Percentiles rank a stretch among this genome's conserved stretches.
Evolutionary conservation across 2,329 filamentous ascomycete species (phyloP).

Genomic region (Alternaria angustiovoidea): DNA sequence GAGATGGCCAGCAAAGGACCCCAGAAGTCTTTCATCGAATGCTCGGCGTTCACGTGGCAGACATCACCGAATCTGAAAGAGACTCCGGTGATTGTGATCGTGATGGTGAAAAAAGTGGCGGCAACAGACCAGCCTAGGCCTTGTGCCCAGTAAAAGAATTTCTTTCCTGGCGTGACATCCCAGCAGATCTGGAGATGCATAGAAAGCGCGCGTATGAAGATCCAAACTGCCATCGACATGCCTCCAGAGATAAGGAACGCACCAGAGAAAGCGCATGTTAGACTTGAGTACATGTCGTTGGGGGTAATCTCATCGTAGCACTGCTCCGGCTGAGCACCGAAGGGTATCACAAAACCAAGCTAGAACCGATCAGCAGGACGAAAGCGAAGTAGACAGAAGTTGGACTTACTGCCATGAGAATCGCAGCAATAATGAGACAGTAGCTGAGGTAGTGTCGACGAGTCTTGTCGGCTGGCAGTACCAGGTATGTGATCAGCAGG

Average conservation of each 20-base stretch:
- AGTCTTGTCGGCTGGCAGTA: constrained; percentile 86
- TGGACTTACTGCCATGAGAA: constrained; percentile 77
- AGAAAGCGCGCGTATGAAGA: constrained; percentile 87
- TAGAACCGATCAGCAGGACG: constrained; percentile 50
- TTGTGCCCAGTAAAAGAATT: constrained; percentile 88
- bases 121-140: constrained; percentile 85
- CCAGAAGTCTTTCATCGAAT: constrained; percentile 88
- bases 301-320: constrained; percentile 93
- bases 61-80: constrained; percentile 92
- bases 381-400: not conserved
- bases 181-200: constrained; percentile 98
- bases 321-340: constrained; percentile 78
- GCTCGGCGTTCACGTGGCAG: constrained; percentile 91
- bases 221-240: constrained; percentile 85
- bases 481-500: constrained; percentile 78
- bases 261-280: constrained; percentile 87
- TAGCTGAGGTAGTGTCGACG: constrained; percentile 93
- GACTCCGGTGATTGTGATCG: constrained; percentile 85
- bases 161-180: constrained; percentile 87
- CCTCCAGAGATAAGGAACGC: constrained; percentile 86
- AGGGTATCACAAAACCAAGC: constrained; percentile 89
- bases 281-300: constrained; percentile 84
- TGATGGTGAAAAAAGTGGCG: constrained; percentile 75
- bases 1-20: constrained; percentile 84
- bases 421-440: constrained; percentile 77